phyloP scores from a whole-genome alignment of 2,329 filamentous ascomycete genomes.

The Cordyceps fumosorosea region DNA sequence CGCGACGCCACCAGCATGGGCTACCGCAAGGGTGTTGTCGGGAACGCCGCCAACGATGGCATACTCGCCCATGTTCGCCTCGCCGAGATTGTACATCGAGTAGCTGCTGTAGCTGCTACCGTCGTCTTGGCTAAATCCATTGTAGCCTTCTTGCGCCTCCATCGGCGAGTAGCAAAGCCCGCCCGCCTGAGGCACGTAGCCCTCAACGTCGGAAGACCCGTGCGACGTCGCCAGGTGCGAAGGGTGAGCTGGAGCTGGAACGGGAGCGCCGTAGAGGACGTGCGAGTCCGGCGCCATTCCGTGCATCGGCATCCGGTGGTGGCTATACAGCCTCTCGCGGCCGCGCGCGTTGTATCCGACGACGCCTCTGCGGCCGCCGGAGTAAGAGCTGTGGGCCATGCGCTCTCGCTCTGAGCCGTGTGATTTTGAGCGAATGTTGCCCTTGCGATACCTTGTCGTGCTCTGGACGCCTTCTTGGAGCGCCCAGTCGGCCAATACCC shows the following conservation, averaged over 20 bases:
- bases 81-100: neutral
- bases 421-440: neutral
- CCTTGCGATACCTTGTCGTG: slow-evolving; percentile 68
- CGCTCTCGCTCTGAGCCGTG: neutral
- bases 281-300: neutral
- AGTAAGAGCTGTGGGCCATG: neutral
- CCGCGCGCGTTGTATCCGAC: neutral
- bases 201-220: neutral
- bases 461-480: slow-evolving; percentile 69
- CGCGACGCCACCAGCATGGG: neutral
- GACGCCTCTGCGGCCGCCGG: neutral
- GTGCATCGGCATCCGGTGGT: neutral
- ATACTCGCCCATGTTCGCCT: neutral
- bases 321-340: neutral
- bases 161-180: neutral
- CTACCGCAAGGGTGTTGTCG: neutral
- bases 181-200: neutral
- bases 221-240: neutral
- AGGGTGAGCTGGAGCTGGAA: too few relatives aligned
- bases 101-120: neutral
- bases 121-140: neutral
- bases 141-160: neutral
- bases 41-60: slow-evolving; percentile 1
- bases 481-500: slow-evolving; percentile 69
- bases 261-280: neutral